These are phyloP conservation scores for Stachybotrys elegans DNA, from an alignment of 2,329 filamentous ascomycete species.

Conservation along the genomic window DNA sequence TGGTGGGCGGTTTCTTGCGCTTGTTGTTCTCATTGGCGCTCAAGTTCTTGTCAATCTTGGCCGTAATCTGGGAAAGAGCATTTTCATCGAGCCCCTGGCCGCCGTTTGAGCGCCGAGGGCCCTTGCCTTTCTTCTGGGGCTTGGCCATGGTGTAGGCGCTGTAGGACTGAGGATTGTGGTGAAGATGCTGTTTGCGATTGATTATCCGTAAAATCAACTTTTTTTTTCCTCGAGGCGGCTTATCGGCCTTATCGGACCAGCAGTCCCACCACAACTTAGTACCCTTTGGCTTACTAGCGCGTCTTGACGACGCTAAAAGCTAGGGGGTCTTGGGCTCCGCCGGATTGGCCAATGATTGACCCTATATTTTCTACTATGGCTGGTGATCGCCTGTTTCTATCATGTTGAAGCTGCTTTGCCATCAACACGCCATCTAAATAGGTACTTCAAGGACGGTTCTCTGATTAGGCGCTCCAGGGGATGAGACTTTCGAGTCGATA, in stretches of 20 bases:
- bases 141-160: slow-evolving; percentile 26
- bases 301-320: too few relatives aligned
- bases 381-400: too few relatives aligned
- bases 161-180: too few relatives aligned
- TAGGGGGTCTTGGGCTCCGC: too few relatives aligned
- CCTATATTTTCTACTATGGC: too few relatives aligned
- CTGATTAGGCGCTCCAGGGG: too few relatives aligned
- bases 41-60: slow-evolving; percentile 51
- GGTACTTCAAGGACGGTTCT: too few relatives aligned
- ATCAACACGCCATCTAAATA: too few relatives aligned
- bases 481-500: too few relatives aligned
- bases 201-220: slow-evolving; percentile 15
- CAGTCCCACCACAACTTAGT: slow-evolving; percentile 11
- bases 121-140: slow-evolving; percentile 31
- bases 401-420: too few relatives aligned
- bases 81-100: slow-evolving; percentile 38
- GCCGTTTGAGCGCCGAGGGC: slow-evolving; percentile 16
- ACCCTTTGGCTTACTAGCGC: too few relatives aligned
- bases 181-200: slow-evolving; percentile 8
- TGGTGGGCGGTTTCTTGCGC: slow-evolving; percentile 36
- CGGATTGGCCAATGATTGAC: too few relatives aligned
- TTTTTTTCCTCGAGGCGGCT: slow-evolving; percentile 14
- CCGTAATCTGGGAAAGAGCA: slow-evolving; percentile 48
- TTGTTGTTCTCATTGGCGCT: slow-evolving; percentile 36
- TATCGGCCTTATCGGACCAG: slow-evolving; percentile 10